Evolutionary conservation across 1,139 yeast genomes (phyloP), one percentile per base, ranked within the genome.

Genomic region (Protomyces macrosporus): DNA sequence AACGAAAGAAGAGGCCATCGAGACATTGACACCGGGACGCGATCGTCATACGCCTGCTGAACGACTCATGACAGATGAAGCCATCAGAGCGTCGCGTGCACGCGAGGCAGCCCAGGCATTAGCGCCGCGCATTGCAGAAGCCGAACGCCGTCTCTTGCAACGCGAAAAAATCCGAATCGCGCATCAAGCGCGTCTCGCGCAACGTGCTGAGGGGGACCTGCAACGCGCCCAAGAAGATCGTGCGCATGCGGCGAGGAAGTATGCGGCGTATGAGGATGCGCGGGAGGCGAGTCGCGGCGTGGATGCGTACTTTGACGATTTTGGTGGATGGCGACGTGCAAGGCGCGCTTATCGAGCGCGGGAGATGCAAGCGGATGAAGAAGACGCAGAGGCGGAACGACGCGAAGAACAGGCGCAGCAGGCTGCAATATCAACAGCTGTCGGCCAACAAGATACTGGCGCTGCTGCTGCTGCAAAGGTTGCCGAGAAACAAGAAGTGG

Each of bases 401-500:
- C 12, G 39, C 23, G 51, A 57, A 16, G 32, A 37, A 36, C 12
- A 9, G 32, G 52, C 52, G 10, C 16, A 52, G 3, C 16, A 9
- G 14, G 23, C 52, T 32, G 64, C 48, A 30, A 1, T 23, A 23
- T 23, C 23, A 23, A 2, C 23, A 23, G 23, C 23, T 23, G 23
- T 23, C 23, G 35, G 34, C 16, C 65, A 60, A 34, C 33, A 45
- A 12, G 64, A 60, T 14, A 16, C 45, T 32, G 40, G 65, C 10
- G 33, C 39, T 5, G 23, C 33, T 10, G 71, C 68, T 37, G 69
- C 67, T 39, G 65, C 55, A 39, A 14, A 67, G 10, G 71, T 68
- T 37, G 69, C 63, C n/a, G 57, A 63, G 39, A 23, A 51, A 40
- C 65, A 66, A 30, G 69, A 69, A 3, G 60, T 67, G n/a, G 69